Percentiles rank a stretch among this genome's conserved stretches.
Evolutionary conservation across 2,329 filamentous ascomycete species (phyloP).

Genomic region (Penicillium sp.): DNA sequence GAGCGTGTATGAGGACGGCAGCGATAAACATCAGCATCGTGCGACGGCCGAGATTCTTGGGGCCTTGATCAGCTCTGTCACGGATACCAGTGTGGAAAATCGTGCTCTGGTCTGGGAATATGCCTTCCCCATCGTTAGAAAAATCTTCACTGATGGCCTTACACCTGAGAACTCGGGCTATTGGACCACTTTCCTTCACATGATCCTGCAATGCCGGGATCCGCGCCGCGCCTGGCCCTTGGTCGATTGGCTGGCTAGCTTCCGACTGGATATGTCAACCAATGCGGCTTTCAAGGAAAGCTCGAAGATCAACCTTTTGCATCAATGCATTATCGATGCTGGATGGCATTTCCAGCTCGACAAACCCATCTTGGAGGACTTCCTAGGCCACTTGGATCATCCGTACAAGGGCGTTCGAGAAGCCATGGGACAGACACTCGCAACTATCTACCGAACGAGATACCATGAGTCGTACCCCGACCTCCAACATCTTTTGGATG

Average conservation of each 20-base stretch:
- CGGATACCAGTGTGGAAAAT: constrained; percentile 68
- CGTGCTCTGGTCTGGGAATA: constrained; percentile 79
- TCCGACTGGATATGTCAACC: constrained; percentile 86
- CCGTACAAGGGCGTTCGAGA: constrained; percentile 97
- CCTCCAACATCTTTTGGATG: constrained; percentile 66
- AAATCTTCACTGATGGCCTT: constrained; percentile 81
- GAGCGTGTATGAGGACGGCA: constrained; percentile 81
- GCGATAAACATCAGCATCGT: constrained; percentile 94
- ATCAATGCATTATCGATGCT: constrained; percentile 77
- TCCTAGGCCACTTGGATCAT: constrained; percentile 86
- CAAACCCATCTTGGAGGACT: constrained; percentile 80
- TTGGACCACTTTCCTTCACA: constrained; percentile 89
- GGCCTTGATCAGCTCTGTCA: constrained; percentile 72
- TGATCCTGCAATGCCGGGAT: constrained; percentile 82
- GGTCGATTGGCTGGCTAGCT: constrained; percentile 72
- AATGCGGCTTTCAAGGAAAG: constrained; percentile 99
- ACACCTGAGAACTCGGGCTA: constrained; percentile 93
- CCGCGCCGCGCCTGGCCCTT: constrained; percentile 82
- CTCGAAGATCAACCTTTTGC: constrained; percentile 85
- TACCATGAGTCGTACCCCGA: constrained; percentile 92
- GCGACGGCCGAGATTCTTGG: constrained; percentile 91
- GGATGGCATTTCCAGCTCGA: constrained; percentile 96
- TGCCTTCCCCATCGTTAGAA: constrained; percentile 78
- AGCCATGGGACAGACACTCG: constrained; percentile 83
- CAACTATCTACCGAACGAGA: constrained; percentile 79